These are phyloP conservation scores for Aphanomyces invadans DNA, from an alignment of 352 stramenopile species.

Conservation along the genomic window DNA sequence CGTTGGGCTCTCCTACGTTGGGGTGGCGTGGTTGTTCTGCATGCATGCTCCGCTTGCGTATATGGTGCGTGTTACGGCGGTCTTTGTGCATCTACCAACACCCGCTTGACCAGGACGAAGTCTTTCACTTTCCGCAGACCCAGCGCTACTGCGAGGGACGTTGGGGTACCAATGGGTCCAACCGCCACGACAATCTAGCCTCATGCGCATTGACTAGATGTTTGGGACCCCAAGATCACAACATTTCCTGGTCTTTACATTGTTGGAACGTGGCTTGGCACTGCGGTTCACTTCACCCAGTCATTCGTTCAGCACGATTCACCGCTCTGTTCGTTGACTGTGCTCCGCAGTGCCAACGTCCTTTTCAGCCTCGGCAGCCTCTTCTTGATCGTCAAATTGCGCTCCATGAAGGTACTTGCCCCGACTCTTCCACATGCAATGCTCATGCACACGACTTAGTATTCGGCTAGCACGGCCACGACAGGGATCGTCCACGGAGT, in stretches of 20 bases:
- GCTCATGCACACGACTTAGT: background rate
- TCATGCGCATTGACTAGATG: conserved; percentile 29
- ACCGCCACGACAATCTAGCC: background rate
- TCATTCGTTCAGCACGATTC: background rate
- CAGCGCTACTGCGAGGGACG: conserved; percentile 67
- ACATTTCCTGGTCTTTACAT: conserved; percentile 88
- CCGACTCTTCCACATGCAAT: background rate
- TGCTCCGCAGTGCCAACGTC: conserved; percentile 74
- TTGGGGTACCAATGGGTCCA: conserved; percentile 37
- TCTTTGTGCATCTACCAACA: conserved; percentile 16
- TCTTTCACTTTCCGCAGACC: conserved; percentile 77
- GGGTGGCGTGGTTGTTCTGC: conserved; percentile 1
- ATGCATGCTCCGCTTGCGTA: conserved; percentile 17
- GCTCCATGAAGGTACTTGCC: conserved; percentile 33
- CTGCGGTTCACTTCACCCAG: conserved; percentile 22
- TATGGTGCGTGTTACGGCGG: conserved; percentile 10
- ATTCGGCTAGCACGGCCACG: background rate
- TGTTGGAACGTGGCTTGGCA: conserved; percentile 38
- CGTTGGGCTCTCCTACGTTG: background rate
- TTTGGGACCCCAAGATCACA: conserved; percentile 90
- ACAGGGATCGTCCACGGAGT: conserved; percentile 55
- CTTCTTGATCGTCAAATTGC: conserved; percentile 43
- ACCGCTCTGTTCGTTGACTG: conserved; percentile 44
- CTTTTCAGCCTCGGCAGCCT: conserved; percentile 61
- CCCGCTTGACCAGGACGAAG: conserved; percentile 53